phyloP scores from a whole-genome alignment of 495 filamentous ascomycete genomes.

The Coniosporium apollinis region DNA sequence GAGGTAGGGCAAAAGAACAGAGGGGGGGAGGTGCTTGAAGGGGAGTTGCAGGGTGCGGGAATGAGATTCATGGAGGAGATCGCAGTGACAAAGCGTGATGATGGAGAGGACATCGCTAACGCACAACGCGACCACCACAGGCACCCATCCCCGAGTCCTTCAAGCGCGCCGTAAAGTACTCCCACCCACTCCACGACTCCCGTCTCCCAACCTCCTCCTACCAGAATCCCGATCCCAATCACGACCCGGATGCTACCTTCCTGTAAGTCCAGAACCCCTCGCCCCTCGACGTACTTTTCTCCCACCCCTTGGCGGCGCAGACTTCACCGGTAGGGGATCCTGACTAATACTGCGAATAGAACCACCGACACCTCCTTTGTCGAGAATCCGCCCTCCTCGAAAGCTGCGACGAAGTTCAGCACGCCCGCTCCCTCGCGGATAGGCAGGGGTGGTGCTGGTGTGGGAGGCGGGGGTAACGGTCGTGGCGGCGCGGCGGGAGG shows the following conservation, averaged over 20 bases:
- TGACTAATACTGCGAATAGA: slow-evolving; percentile 26
- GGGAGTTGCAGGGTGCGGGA: too few relatives aligned
- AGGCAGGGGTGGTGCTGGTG: slow-evolving; percentile 3
- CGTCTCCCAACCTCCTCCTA: slow-evolving; percentile 7
- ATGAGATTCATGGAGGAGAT: too few relatives aligned
- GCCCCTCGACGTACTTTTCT: background rate
- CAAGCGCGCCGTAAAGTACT: slow-evolving; percentile 31
- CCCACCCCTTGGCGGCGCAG: too few relatives aligned
- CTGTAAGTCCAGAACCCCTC: slow-evolving; percentile 39
- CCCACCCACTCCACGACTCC: slow-evolving; percentile 1
- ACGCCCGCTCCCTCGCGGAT: slow-evolving; percentile 28
- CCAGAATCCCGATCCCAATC: slow-evolving; percentile 8
- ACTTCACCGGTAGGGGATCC: too few relatives aligned
- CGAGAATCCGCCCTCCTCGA: slow-evolving; percentile 65
- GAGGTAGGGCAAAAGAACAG: too few relatives aligned
- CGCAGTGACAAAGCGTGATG: too few relatives aligned
- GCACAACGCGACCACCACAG: too few relatives aligned
- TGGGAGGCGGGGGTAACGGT: background rate
- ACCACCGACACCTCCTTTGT: slow-evolving; percentile 93
- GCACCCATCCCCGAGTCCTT: slow-evolving; percentile 59
- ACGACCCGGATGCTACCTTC: slow-evolving; percentile 67
- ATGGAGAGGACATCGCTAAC: too few relatives aligned
- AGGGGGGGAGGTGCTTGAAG: background rate
- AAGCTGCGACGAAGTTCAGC: slow-evolving; percentile 46
- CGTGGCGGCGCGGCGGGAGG: slow-evolving; percentile 1